Evolutionary conservation across 805 yeast species (phyloP), one percentile per base, ranked within the genome.

Genomic region (Candida montana): DNA sequence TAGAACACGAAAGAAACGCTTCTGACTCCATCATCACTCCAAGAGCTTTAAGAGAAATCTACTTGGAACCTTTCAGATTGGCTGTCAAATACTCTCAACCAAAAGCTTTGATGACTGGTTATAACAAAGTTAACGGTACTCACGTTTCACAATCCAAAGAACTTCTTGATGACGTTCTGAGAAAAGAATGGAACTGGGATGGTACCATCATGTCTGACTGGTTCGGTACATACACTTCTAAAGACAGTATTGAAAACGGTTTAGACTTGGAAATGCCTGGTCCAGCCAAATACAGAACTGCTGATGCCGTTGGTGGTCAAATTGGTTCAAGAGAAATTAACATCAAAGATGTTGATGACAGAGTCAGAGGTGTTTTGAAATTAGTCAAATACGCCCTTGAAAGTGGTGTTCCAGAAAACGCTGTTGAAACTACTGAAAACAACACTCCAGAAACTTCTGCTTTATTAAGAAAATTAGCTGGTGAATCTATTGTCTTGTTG

Each of bases 221-320:
- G 85, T 72, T 53, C 53, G 86, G 85, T 20, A 67, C 70, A 9
- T 77, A 73, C 55, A 66, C 79, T 13, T 61, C 62, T 29, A 64
- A 63, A 33, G 70, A 66, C 33, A 51, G 80, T 12, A 55, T 79
- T 35, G 66, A 69, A 31, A 75, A 75, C 28, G 84, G 85, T 7
- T 61, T 80, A 41, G 81, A 78, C 53, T 62, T 80, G 50, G 86
- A 80, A 57, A 77, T 77, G 82, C 86, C 86, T 1, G 86, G 85
- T 29, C 75, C 78, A 16, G 62, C 81, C 8, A 61, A 68, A 39
- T 69, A 79, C 61, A 62, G 72, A 51, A 59, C 59, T 2, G 15
- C 21, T 7, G 59, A 58, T 13, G 60, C 68, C 16, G 58, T 75
- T 15, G 44, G 61, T 11, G 77, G 71, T 50, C 68, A 71, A 33